Percentiles rank a stretch among this genome's conserved stretches.
These are phyloP conservation scores for Amylocystis lapponica DNA, from an alignment of 768 basidiomycete species.

Conservation along the genomic window DNA sequence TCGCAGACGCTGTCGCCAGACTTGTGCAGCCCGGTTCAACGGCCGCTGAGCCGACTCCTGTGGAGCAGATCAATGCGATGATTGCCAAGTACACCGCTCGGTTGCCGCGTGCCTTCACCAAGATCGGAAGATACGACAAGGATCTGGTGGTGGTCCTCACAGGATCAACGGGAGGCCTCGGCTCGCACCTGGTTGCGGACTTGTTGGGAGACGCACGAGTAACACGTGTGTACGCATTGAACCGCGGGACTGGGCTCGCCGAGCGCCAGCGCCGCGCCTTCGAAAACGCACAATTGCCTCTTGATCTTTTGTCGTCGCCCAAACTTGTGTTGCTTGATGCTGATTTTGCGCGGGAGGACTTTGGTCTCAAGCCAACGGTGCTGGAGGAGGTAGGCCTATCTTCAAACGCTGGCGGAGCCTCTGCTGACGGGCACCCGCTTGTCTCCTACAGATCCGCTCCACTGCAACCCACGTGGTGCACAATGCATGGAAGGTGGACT, in stretches of 20 bases:
- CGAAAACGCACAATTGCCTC: slow-evolving; percentile 9
- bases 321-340: slow-evolving; percentile 12
- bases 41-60: slow-evolving; percentile 3
- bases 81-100: slow-evolving; percentile 33
- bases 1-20: no score
- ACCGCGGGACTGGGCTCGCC: slow-evolving; percentile 9
- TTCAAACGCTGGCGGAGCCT: not conserved
- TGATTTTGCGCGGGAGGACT: slow-evolving; percentile 11
- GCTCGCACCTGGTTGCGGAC: slow-evolving; percentile 19
- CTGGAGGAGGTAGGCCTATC: slow-evolving; percentile 15
- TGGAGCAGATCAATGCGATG: slow-evolving; percentile 28
- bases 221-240: slow-evolving; percentile 18
- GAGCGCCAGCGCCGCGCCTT: slow-evolving; percentile 12
- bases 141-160: slow-evolving; percentile 24
- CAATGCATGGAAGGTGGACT: slow-evolving; percentile 39
- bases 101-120: slow-evolving; percentile 9
- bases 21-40: no score
- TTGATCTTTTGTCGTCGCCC: slow-evolving; percentile 4
- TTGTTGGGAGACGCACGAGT: slow-evolving; percentile 14
- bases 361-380: slow-evolving; percentile 10
- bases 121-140: not conserved
- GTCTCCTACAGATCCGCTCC: no score
- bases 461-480: no score
- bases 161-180: slow-evolving; percentile 28
- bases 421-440: slow-evolving; percentile 4